Evolutionary conservation across 176 grass and related monocot species (phyloP), one percentile per base, ranked within the genome.

Genomic region (Musa acuminata): DNA sequence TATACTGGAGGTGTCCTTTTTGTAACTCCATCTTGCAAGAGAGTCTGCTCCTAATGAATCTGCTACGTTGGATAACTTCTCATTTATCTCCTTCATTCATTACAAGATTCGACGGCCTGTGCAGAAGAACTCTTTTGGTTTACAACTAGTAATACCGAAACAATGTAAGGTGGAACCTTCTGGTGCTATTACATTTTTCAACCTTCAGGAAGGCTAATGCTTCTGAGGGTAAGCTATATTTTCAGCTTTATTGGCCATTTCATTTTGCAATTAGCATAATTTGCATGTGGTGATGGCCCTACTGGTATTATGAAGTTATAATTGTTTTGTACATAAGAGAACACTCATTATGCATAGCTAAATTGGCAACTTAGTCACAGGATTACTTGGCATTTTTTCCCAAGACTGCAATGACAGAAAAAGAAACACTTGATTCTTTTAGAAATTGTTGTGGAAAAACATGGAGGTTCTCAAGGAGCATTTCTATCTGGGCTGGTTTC

Each of bases 31-130:
- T 86, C 79, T 64, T 84, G 75, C 83, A 79, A 57, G 95, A 98
- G 90, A 94, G 73, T 59, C 72, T 74, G 21, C 80, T 82, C 80
- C 81, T 72, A 77, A 74, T 74, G 82, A 87, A 53, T 80, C 83
- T 68, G 77, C 78, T 17, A 74, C 68, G 66, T 57, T 75, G 55
- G 16, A 49, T 43, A 80, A 24, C 52, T 77, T 69, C 55, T 81
- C n/a, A 62, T 20, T 20, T 72, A 9, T 66, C 55, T 50, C 83
- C 29, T 81, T 9, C 77, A 86, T 72, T 52, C 1, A 20, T 62
- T 87, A 65, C 86, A 98, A 88, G 91, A 87, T 98, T 93, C 79
- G 70, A 98, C 72, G 84, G 90, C 58, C 79, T 98, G 29, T 89
- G 88, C 82, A n/a, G n/a, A n/a, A 84, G 78, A 77, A 81, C 73